Evolutionary conservation across 768 basidiomycete genomes (phyloP), one percentile per base, ranked within the genome.

Genomic region (Dioszegia crocea): DNA sequence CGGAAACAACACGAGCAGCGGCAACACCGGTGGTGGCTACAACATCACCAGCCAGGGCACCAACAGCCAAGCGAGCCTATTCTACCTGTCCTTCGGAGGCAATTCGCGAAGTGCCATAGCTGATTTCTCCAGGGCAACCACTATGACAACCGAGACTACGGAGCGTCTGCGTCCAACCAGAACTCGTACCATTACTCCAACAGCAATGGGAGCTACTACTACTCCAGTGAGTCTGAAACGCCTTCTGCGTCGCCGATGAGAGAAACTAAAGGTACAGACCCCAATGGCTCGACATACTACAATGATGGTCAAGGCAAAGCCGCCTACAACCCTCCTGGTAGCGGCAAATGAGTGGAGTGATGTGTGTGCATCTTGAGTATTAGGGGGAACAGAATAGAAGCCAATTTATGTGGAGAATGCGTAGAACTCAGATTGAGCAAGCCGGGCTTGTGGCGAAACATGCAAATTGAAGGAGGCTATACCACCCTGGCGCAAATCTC

Each of bases 131-230:
- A 45, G 44, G 44, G 44, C 23, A 45, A 45, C 44, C n/a, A 26
- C 19, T 45, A 45, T 23, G 44, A 45, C 16, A 24, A 3, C 23
- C 44, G 44, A 11, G 44, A 45, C 44, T 45, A 45, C 23, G 44
- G 44, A 26, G 44, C 16, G n/a, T 45, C 44, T 26, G 44, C 44
- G 3, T 6, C 44, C 21, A 45, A 45, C 44, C 23, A 19, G 19
- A 45, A 45, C 44, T 21, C 44, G 23, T 45, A 45, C 44, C 44
- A 45, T 16, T 45, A 45, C 44, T 45, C 44, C 44, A 45, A 45
- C 23, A 26, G 24, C 23, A 24, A 45, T 26, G 44, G 44, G 16
- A 45, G 44, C 44, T 45, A 45, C 44, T 45, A 45, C 23, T 45
- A 45, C 44, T 45, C 44, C 19, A 45, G 44, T 45, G 23, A 45